A percentile compares a stretch with the other conserved stretches of the same genome.
These are phyloP conservation scores for Blastobotrys apis DNA, from an alignment of 1,139 yeast species.

Conservation along the genomic window DNA sequence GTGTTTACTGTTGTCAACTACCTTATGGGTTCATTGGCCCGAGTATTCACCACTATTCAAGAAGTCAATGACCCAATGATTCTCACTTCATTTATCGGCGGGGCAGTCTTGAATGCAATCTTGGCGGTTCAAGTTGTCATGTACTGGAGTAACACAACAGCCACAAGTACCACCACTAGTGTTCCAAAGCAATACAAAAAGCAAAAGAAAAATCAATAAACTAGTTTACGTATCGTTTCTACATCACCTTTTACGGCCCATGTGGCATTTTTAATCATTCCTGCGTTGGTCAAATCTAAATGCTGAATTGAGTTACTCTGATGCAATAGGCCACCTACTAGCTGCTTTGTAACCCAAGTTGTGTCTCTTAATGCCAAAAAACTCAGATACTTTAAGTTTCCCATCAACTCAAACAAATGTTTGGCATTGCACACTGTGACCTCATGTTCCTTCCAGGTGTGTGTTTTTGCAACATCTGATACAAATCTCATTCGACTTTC, in stretches of 20 bases:
- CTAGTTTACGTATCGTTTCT: background rate
- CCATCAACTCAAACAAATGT: constrained; percentile 24
- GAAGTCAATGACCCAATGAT: constrained; percentile 38
- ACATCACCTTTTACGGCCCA: constrained; percentile 23
- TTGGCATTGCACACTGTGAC: constrained; percentile 20
- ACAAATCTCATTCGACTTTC: constrained; percentile 23
- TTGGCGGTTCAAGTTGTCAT: constrained; percentile 36
- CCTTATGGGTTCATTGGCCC: constrained; percentile 49
- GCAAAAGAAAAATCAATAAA: constrained; percentile 3
- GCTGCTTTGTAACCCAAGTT: constrained; percentile 26
- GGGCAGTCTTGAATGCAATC: constrained; percentile 35
- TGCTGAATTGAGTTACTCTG: constrained; percentile 9
- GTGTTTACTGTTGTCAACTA: constrained; percentile 53
- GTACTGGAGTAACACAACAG: constrained; percentile 29
- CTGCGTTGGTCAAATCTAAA: constrained; percentile 22
- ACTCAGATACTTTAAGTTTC: constrained; percentile 19
- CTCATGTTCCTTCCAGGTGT: constrained; percentile 29
- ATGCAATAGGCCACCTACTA: constrained; percentile 16
- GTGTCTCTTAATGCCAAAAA: constrained; percentile 22
- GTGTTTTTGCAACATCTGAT: constrained; percentile 29
- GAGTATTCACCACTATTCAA: constrained; percentile 55
- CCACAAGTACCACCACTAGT: constrained; percentile 6
- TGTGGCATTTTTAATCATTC: constrained; percentile 20
- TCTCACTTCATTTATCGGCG: constrained; percentile 33
- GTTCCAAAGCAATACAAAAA: constrained; percentile 3